Conservation (phyloP, 225 moss, liverwort and hornwort genomes). For the Polytrichum formosum region DNA sequence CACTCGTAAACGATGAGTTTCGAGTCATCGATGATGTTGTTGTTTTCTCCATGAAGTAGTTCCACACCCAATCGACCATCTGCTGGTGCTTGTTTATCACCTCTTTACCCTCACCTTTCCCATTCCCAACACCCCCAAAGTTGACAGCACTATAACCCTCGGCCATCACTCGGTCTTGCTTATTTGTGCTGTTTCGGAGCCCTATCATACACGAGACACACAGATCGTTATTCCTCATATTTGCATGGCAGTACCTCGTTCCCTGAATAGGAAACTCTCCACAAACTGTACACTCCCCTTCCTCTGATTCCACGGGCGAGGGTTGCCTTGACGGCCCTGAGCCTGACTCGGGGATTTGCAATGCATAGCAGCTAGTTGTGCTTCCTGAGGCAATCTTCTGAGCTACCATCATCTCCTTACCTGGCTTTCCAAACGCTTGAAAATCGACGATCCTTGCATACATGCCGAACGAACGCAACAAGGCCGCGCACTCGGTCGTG, state of each 20-base stretch:
- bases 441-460: conserved; percentile 75
- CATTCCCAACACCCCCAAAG: not conserved
- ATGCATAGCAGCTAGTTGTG: too few species aligned
- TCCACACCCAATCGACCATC: conserved; percentile 85
- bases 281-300: conserved; percentile 45
- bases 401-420: conserved; percentile 21
- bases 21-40: conserved; percentile 29
- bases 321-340: conserved; percentile 27
- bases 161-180: conserved; percentile 29
- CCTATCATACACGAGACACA: conserved; percentile 54
- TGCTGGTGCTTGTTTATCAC: conserved; percentile 41
- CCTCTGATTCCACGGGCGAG: conserved; percentile 33
- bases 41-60: conserved; percentile 36
- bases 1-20: conserved; percentile 17
- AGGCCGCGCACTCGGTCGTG: conserved; percentile 80
- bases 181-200: conserved; percentile 25
- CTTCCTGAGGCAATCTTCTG: too few species aligned
- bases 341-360: conserved; percentile 17
- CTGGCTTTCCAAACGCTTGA: conserved; percentile 39
- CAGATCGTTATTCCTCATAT: conserved; percentile 24
- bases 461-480: conserved; percentile 75
- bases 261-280: conserved; percentile 46
- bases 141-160: conserved; percentile 41
- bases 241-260: conserved; percentile 25
- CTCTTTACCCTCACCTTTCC: not conserved